Evolutionary conservation across 176 grass and related monocot genomes (phyloP).

Genomic region (Aegilops longissima): DNA sequence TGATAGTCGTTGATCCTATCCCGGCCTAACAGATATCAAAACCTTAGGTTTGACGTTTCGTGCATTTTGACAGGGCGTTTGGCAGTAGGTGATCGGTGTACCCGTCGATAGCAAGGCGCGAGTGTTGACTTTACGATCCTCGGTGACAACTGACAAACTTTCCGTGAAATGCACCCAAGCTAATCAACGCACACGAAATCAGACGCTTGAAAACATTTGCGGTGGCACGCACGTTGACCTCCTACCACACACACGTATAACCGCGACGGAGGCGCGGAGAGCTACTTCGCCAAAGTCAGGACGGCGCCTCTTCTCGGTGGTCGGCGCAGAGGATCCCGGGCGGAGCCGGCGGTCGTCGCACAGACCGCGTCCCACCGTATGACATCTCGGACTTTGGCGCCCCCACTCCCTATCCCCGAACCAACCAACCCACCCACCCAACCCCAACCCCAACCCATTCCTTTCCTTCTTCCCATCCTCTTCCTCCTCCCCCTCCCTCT

Average conservation of each 20-base stretch:
- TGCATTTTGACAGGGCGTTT: too few relatives aligned
- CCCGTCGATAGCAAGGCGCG: too few relatives aligned
- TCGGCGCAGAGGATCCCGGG: slow-evolving; percentile 37
- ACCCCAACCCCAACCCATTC: neutral
- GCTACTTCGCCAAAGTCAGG: too few relatives aligned
- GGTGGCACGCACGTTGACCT: neutral
- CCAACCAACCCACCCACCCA: slow-evolving; percentile 1
- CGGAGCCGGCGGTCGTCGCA: slow-evolving; percentile 23
- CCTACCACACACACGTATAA: neutral
- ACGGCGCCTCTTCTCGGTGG: neutral
- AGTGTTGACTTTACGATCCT: too few relatives aligned
- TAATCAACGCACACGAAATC: neutral
- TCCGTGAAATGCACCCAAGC: neutral
- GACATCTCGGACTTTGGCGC: slow-evolving; percentile 31
- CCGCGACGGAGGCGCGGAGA: too few relatives aligned
- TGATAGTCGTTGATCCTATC: too few relatives aligned
- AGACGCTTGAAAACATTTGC: neutral
- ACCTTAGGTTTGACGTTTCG: too few relatives aligned
- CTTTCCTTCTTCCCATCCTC: neutral
- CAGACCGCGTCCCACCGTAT: slow-evolving; percentile 37
- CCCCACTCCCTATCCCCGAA: slow-evolving; percentile 25
- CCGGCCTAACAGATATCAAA: too few relatives aligned
- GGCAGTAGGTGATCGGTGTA: too few relatives aligned
- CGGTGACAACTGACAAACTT: neutral
- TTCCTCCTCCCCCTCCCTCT: neutral